A percentile compares a stretch with the other conserved stretches of the same genome.
Evolutionary conservation across 2,329 filamentous ascomycete species (phyloP).

Genomic region (Trichoderma sp.): DNA sequence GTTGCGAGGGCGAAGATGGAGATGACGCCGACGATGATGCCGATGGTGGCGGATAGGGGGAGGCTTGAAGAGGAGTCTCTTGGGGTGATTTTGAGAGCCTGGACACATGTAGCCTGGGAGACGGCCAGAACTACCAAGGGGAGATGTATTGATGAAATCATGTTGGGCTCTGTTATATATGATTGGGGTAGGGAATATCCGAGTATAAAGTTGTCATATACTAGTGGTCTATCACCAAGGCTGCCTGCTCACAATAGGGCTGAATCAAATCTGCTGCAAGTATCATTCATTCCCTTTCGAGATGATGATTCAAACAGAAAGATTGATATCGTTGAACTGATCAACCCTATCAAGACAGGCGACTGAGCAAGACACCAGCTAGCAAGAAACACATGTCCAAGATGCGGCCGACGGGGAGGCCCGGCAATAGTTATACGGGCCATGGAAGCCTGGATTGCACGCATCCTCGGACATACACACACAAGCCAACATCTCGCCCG

Average conservation of each 20-base stretch:
- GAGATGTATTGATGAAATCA: conserved; percentile 16
- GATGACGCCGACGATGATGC: conserved; percentile 51
- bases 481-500: neutral
- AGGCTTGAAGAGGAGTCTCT: conserved; percentile 37
- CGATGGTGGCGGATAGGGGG: conserved; percentile 52
- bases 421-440: conserved; percentile 16
- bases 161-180: neutral
- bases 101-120: conserved; percentile 26
- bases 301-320: neutral
- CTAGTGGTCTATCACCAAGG: neutral
- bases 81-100: neutral
- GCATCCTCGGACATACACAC: neutral
- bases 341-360: conserved; percentile 1
- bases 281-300: neutral
- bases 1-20: conserved; percentile 45
- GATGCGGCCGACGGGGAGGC: neutral
- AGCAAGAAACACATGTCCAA: neutral
- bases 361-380: neutral
- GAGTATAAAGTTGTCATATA: neutral
- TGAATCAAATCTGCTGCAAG: neutral
- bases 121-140: conserved; percentile 27
- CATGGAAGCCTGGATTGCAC: neutral
- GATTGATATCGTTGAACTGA: neutral
- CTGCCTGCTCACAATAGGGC: neutral
- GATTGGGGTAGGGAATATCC: neutral